Base-by-base conservation (phyloP, 1,139 yeast genomes). In the Kodamaea plutei region DNA sequence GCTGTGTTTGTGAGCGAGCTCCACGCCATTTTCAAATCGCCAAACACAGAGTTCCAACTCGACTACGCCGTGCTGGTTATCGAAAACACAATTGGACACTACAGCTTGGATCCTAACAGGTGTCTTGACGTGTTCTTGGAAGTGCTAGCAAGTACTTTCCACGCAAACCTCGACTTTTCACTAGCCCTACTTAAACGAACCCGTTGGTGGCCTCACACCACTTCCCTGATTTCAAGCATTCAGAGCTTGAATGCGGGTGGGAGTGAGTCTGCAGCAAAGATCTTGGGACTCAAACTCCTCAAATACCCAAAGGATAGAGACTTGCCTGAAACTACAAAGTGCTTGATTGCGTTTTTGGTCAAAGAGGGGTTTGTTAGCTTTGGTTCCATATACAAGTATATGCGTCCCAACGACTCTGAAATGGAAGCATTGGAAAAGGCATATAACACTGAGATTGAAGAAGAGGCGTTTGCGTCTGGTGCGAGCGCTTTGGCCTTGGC, bases 401-500 rank as follows among this genome's bases (percentile, higher is more conserved):
- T 85, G 15, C 53, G 62, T 5, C 84, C 85, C 0, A 47, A 46
- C 21, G 65, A 61, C 25, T 58, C 57, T 1, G 69, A 56, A 11
- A 58, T 78, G 58, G 48, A 46, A 1, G 44, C 47, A 8, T 58
- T 78, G 23, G 73, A 76, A 29, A 56, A 55, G 2, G 54, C 56
- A 4, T 73, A 76, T 52, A 67, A 73, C 22, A 63, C 64, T 16
- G 65, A 70, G 14, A 52, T 83, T 43, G 79, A 79, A n/a, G 76
- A 76, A 10, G 72, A 78, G 35, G 79, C 83, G 0, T 66, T 70
- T 44, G 64, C 69, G 39, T 83, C 93, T 0, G 73, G 76, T 15
- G 83, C 87, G 0, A 84, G 83, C 39, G 95, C 95, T 0, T 60
- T 89, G 32, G 93, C 96, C 0, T 55, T 87, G 44, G 95, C 96